phyloP scores from a whole-genome alignment of 345 rosid genomes.

The Cochlearia excelsa region DNA sequence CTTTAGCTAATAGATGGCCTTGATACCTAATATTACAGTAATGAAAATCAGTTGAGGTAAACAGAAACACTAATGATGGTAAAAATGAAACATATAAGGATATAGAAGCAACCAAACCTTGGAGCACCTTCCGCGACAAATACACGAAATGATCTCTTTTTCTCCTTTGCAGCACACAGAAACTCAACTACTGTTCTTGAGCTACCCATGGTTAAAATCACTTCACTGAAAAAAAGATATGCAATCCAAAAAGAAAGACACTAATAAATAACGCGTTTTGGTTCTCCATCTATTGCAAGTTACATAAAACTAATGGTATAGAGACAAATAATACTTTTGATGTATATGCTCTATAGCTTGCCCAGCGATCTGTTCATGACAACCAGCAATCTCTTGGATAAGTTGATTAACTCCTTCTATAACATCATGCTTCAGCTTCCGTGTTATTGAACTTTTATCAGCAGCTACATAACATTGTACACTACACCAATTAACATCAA shows the following conservation, averaged over 20 bases:
- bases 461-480: slow-evolving; percentile 56
- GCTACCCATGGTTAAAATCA: slow-evolving; percentile 92
- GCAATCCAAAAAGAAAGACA: background rate
- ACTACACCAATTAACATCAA: slow-evolving; percentile 25
- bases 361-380: slow-evolving; percentile 98
- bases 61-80: background rate
- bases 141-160: slow-evolving; percentile 89
- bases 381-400: slow-evolving; percentile 77
- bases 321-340: slow-evolving; percentile 64
- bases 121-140: slow-evolving; percentile 99
- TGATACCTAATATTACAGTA: slow-evolving; percentile 58
- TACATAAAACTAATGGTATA: background rate
- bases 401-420: slow-evolving; percentile 97
- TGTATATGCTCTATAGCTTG: slow-evolving; percentile 99
- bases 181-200: slow-evolving; percentile 94
- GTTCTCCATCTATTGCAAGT: slow-evolving; percentile 9
- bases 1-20: slow-evolving; percentile 91
- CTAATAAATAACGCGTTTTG: background rate
- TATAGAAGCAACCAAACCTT: slow-evolving; percentile 50
- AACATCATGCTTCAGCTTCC: slow-evolving; percentile 94
- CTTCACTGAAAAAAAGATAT: slow-evolving; percentile 67
- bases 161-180: slow-evolving; percentile 97
- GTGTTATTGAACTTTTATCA: slow-evolving; percentile 79
- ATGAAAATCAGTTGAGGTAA: background rate
- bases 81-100: background rate